Evolutionary conservation across 805 yeast species (phyloP).

Genomic region (Candida coquimbonensis): DNA sequence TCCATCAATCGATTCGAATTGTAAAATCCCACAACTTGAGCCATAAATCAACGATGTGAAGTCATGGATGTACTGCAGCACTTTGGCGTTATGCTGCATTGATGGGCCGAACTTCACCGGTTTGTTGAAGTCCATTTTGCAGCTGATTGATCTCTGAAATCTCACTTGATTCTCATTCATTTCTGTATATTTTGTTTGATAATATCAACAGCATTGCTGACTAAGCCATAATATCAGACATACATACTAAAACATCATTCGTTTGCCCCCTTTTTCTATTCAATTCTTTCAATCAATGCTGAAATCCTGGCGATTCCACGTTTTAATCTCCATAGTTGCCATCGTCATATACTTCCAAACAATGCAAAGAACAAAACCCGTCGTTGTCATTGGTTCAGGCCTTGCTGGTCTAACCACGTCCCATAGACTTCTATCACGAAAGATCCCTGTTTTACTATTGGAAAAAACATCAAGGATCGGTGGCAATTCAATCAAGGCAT

Average conservation of each 20-base stretch:
- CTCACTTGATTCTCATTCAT: no score
- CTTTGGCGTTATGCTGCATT: conserved; percentile 5
- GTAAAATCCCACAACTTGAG: conserved; percentile 18
- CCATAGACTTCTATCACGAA: conserved; percentile 35
- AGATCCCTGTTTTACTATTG: conserved; percentile 36
- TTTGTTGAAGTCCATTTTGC: conserved; percentile 1
- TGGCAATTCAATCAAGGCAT: conserved; percentile 56
- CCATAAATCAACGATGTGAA: conserved; percentile 20
- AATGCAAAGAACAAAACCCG: conserved; percentile 14
- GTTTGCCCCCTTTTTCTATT: no score
- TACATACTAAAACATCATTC: no score
- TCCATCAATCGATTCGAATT: conserved; percentile 19
- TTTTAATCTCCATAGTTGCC: not conserved
- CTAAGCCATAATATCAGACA: no score
- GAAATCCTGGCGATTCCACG: not conserved
- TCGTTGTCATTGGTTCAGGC: conserved; percentile 74
- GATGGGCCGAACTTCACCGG: conserved; percentile 15
- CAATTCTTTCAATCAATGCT: no score
- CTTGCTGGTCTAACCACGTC: conserved; percentile 73
- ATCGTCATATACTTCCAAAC: not conserved
- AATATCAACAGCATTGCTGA: no score
- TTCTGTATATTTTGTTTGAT: no score
- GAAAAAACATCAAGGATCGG: conserved; percentile 46
- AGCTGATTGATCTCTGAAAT: no score
- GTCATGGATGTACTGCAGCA: conserved; percentile 20